Base-by-base conservation (phyloP, 164 flowering plant species). In the Nelumbo lutea region DNA sequence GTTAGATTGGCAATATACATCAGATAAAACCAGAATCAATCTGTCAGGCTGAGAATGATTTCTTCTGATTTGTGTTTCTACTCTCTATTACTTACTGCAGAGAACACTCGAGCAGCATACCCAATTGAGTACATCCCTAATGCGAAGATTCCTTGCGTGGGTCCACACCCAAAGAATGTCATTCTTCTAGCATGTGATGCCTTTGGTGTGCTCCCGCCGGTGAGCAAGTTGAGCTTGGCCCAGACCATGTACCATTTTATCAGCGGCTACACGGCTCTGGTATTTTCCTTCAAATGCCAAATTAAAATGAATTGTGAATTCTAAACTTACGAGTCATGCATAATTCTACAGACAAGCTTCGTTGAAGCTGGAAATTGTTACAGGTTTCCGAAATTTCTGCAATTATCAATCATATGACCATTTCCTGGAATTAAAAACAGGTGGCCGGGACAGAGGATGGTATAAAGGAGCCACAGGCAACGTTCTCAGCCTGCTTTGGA, bases 231-330 rank as follows among this genome's bases (percentile, higher is more conserved):
- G 72, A 93, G 46, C 84, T 75, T 91, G 70, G 89, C 98, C 2
- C 99, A 96, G 78, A 96, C 99, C 69, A 96, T 96, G 99, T 96
- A 96, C 80, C 99, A 96, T 68, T 96, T 96, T 90, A 96, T 96
- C 79, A 96, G 99, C 59, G 99, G 99, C 78, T 96, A 96, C 84
- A 96, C 99, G 46, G 99, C 99, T 72, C 75, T 96, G 94, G 99
- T 94, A 87, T 47, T 10, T 5, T 58, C 14, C 1, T 38, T 13
- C 3, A 27, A 27, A 27, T 27, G 27, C 27, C 27, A 27, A 27
- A 27, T 27, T 27, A 27, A 27, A 27, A 27, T 27, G 27, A 27
- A 27, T 27, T 27, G 27, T 27, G 27, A 27, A 27, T 27, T 27
- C 27, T 27, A 27, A 27, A 27, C 27, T 27, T 27, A 27, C 27